Percentiles rank a stretch among this genome's conserved stretches.
Conservation (phyloP, 768 basidiomycete genomes). For the Leccinum olivaceopallidum region DNA sequence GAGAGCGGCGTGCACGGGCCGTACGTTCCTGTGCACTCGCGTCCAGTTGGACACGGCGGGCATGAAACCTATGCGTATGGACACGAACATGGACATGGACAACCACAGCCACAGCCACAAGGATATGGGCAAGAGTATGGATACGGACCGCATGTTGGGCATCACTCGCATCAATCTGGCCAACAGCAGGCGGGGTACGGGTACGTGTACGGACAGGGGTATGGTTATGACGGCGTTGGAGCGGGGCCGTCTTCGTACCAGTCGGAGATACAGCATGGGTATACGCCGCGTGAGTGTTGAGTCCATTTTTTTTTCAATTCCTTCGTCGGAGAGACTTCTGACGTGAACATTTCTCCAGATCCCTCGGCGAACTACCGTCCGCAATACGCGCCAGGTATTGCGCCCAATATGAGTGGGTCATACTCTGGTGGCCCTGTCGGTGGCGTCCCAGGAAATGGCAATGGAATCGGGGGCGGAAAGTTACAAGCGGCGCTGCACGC, state of each 20-base stretch:
- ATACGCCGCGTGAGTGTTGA: slow-evolving; percentile 37
- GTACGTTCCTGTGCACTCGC: slow-evolving; percentile 9
- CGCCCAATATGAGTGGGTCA: not conserved
- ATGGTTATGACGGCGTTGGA: not conserved
- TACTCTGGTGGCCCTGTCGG: not conserved
- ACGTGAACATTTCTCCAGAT: not conserved
- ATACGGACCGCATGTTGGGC: not conserved
- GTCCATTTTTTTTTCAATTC: not conserved
- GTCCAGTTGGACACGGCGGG: slow-evolving; percentile 3
- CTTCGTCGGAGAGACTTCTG: not conserved
- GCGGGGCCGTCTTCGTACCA: not conserved
- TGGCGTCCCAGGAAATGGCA: not conserved
- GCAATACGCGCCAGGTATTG: not conserved
- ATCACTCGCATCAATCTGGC: not conserved
- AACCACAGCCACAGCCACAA: not conserved
- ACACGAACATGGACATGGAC: not conserved
- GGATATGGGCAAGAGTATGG: not conserved
- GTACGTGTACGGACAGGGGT: not conserved
- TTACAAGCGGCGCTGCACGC: slow-evolving; percentile 35
- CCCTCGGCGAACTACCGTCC: slow-evolving; percentile 8
- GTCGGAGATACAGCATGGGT: slow-evolving; percentile 9
- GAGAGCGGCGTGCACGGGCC: not conserved
- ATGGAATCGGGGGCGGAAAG: slow-evolving; percentile 2
- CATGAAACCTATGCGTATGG: not conserved
- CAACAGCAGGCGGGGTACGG: not conserved